These are phyloP conservation scores for Croton setiger DNA, from an alignment of 441 rosid species.

Conservation along the genomic window DNA sequence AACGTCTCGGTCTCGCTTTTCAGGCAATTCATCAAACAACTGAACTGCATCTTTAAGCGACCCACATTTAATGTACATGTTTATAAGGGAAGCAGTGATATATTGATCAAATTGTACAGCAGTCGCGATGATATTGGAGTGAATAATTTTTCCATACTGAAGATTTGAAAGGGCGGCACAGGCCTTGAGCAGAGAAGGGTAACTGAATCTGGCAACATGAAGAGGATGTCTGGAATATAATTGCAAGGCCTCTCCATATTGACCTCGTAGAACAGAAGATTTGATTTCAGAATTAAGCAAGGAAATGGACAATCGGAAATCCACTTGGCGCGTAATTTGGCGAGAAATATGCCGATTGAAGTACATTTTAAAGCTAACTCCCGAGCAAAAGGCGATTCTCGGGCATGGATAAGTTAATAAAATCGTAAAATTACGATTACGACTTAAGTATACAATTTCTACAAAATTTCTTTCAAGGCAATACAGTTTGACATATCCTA, in stretches of 20 bases:
- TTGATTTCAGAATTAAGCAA: slow-evolving; percentile 33
- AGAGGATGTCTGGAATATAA: slow-evolving; percentile 38
- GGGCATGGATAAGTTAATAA: too few relatives aligned
- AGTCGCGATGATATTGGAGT: slow-evolving; percentile 41
- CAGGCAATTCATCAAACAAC: slow-evolving; percentile 61
- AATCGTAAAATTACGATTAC: too few relatives aligned
- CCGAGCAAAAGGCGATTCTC: too few relatives aligned
- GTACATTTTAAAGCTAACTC: slow-evolving; percentile 28
- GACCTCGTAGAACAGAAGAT: slow-evolving; percentile 38
- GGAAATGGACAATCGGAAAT: slow-evolving; percentile 20
- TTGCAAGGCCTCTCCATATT: slow-evolving; percentile 44
- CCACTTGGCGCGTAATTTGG: slow-evolving; percentile 24
- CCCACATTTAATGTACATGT: slow-evolving; percentile 58
- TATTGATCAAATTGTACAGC: slow-evolving; percentile 50
- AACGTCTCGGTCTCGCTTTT: slow-evolving; percentile 38
- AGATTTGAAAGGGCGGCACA: slow-evolving; percentile 52
- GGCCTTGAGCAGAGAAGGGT: slow-evolving; percentile 78
- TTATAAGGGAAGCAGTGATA: slow-evolving; percentile 54
- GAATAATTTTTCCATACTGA: slow-evolving; percentile 51
- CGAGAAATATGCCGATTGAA: slow-evolving; percentile 31
- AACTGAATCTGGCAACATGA: slow-evolving; percentile 41
- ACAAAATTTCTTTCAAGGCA: too few relatives aligned
- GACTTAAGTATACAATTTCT: too few relatives aligned
- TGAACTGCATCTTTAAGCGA: slow-evolving; percentile 45
- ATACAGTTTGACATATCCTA: too few relatives aligned